phyloP scores from a whole-genome alignment of 176 grass and related monocot genomes.

The Eremochloa ophiuroides region DNA sequence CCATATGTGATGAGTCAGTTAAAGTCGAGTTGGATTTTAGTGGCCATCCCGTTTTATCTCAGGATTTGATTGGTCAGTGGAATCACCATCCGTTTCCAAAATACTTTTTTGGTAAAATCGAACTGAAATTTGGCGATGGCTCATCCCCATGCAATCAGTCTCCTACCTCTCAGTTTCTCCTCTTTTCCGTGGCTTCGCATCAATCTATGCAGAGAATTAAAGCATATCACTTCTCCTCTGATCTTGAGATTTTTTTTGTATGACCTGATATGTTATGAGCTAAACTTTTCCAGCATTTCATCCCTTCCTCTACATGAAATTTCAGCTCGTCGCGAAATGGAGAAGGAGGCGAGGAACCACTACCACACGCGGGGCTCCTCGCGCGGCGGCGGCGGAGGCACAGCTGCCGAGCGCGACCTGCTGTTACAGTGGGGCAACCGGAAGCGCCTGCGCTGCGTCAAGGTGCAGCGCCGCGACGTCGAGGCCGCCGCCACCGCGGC shows the following conservation, averaged over 20 bases:
- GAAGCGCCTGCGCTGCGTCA: slow-evolving; percentile 81
- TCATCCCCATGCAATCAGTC: not conserved
- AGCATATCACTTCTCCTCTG: not conserved
- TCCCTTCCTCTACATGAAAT: not conserved
- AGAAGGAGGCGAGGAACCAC: slow-evolving; percentile 71
- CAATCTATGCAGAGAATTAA: not conserved
- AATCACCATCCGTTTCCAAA: not conserved
- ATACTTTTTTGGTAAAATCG: not conserved
- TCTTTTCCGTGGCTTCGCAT: not conserved
- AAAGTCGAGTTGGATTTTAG: slow-evolving; percentile 6
- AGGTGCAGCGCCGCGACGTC: slow-evolving; percentile 70
- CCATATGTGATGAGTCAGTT: slow-evolving; percentile 11
- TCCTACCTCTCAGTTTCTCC: not conserved
- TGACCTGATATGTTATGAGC: not conserved
- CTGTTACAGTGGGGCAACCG: slow-evolving; percentile 88
- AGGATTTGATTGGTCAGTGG: not conserved
- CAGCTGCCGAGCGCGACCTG: slow-evolving; percentile 54
- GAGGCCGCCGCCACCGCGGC: slow-evolving; percentile 38
- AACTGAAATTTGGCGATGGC: not conserved
- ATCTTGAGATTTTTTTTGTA: not conserved
- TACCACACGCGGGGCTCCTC: slow-evolving; percentile 73
- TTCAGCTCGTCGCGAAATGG: slow-evolving; percentile 39
- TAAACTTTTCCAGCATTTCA: not conserved
- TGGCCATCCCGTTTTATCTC: not conserved
- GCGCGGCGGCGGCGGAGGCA: slow-evolving; percentile 34